phyloP scores from a whole-genome alignment of 1,284 basidiomycete genomes.

The Chalciporus piperatoides region DNA sequence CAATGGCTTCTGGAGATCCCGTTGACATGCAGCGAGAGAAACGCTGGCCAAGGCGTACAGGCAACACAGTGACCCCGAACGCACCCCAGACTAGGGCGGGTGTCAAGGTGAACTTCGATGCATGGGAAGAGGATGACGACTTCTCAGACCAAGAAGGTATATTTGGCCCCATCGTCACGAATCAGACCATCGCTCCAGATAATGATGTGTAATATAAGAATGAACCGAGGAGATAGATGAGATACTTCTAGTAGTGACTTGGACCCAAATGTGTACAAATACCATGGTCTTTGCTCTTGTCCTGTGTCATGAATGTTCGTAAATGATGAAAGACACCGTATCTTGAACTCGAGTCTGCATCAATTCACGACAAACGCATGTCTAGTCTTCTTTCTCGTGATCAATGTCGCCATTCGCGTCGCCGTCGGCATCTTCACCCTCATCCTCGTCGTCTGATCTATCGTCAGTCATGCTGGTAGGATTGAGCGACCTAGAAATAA shows the following conservation, averaged over 20 bases:
- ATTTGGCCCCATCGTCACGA: constrained; percentile 30
- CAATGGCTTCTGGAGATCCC: constrained; percentile 67
- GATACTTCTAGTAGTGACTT: not conserved
- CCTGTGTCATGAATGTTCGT: constrained; percentile 9
- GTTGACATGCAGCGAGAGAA: constrained; percentile 68
- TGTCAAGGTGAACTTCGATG: constrained; percentile 55
- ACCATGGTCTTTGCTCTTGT: not conserved
- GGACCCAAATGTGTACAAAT: not conserved
- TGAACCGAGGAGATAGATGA: constrained; percentile 3
- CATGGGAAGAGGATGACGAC: constrained; percentile 61
- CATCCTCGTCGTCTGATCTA: constrained; percentile 70
- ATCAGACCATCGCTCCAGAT: constrained; percentile 4
- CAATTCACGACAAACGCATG: not conserved
- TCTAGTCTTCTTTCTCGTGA: constrained; percentile 35
- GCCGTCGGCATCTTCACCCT: constrained; percentile 44
- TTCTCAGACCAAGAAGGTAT: constrained; percentile 54
- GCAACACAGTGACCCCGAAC: constrained; percentile 8
- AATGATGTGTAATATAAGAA: not conserved
- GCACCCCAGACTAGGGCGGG: constrained; percentile 30
- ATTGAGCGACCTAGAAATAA: constrained; percentile 13
- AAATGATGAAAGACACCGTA: constrained; percentile 6
- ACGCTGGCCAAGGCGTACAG: constrained; percentile 65
- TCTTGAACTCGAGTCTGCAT: not conserved
- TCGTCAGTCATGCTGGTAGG: constrained; percentile 37
- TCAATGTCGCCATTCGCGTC: constrained; percentile 23